Evolutionary conservation across 2,329 filamentous ascomycete genomes (phyloP).

Genomic region (Colletotrichum horii): DNA sequence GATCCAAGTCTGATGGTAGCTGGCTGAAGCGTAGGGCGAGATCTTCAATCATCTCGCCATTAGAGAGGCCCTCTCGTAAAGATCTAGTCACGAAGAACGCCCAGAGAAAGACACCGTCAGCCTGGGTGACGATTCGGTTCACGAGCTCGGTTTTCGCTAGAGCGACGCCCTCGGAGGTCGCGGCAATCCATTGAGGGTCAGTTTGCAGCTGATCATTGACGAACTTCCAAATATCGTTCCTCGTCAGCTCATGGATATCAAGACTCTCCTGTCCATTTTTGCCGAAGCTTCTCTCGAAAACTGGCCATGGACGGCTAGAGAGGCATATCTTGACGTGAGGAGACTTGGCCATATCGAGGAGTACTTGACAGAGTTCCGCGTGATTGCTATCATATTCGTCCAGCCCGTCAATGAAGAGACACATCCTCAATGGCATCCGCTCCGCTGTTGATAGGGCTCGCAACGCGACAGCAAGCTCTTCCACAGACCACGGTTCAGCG

Average conservation of each 20-base stretch:
- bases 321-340: not conserved
- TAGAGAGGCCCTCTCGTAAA: not conserved
- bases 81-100: not conserved
- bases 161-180: not conserved
- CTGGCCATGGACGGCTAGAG: not conserved
- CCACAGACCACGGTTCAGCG: not conserved
- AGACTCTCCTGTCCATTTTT: not conserved
- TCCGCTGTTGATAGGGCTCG: not conserved
- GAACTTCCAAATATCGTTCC: not conserved
- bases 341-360: not conserved
- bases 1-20: not conserved
- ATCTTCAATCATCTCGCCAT: not conserved
- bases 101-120: not conserved
- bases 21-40: not conserved
- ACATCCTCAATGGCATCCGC: not conserved
- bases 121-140: not conserved
- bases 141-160: not conserved
- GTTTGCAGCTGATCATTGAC: not conserved
- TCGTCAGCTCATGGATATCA: not conserved
- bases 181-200: not conserved
- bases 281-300: not conserved
- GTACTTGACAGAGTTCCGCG: not conserved
- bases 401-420: not conserved
- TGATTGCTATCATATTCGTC: not conserved
- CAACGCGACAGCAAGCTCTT: not conserved